phyloP scores from a whole-genome alignment of 163 green algal species.

The Trebouxia gelatinosa region DNA sequence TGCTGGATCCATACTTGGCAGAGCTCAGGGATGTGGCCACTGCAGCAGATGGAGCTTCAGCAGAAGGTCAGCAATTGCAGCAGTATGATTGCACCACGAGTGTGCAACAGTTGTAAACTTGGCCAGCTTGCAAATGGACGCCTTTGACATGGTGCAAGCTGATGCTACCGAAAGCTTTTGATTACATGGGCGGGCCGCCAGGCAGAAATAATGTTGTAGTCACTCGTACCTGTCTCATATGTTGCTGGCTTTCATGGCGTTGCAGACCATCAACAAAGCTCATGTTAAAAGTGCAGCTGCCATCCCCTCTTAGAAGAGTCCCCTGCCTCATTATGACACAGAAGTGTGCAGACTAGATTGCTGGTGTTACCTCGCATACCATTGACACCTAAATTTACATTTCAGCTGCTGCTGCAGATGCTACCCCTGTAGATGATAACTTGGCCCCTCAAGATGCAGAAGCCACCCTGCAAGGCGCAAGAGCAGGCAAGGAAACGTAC shows the following conservation, averaged over 20 bases:
- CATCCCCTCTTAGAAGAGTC: no score
- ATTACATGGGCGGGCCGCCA: neutral
- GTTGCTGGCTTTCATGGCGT: no score
- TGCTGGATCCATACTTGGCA: constrained; percentile 30
- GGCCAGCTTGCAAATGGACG: neutral
- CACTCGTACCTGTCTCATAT: neutral
- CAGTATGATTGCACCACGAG: no score
- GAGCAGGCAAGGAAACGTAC: neutral
- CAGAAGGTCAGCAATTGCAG: neutral
- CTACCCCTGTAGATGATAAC: neutral
- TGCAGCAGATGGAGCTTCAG: neutral
- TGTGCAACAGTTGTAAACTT: no score
- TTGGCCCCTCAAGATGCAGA: neutral
- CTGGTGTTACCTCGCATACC: no score
- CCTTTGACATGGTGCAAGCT: neutral
- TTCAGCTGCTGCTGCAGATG: neutral
- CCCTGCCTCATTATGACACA: no score
- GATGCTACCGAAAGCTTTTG: neutral
- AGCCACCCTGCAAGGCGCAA: neutral
- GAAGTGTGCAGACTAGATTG: no score
- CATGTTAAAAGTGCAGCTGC: no score
- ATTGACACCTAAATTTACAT: no score
- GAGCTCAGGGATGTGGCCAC: neutral
- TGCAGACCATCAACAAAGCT: no score
- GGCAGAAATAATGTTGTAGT: neutral